Conservation (phyloP, 1,139 yeast species). For the Zhuliangozyma parablackwelliae region DNA sequence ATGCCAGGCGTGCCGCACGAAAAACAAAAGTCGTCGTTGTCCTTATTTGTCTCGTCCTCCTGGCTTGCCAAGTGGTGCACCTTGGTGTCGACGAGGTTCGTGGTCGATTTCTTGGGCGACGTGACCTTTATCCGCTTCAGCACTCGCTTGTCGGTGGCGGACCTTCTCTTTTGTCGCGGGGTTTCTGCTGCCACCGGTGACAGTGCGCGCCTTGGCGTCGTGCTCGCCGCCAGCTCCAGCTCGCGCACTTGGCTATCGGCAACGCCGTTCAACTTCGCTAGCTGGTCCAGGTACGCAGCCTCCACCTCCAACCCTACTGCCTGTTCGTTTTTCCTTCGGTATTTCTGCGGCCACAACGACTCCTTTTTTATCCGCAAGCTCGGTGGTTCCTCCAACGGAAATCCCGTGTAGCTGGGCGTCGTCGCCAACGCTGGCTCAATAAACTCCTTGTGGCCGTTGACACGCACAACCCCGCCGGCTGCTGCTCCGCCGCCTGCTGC, state of each 20-base stretch:
- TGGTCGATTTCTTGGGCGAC: slow-evolving; percentile 37
- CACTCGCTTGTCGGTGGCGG: slow-evolving; percentile 6
- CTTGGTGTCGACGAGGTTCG: slow-evolving; percentile 21
- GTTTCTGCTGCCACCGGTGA: slow-evolving; percentile 3
- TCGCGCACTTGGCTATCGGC: slow-evolving; percentile 15
- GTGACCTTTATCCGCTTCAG: slow-evolving; percentile 37
- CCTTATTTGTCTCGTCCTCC: slow-evolving; percentile 26
- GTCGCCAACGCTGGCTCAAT: slow-evolving; percentile 60
- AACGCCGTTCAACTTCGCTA: slow-evolving; percentile 1
- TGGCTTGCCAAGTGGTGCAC: slow-evolving; percentile 5
- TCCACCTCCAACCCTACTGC: slow-evolving; percentile 5
- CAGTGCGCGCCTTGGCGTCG: slow-evolving; percentile 8
- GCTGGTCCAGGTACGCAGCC: not conserved
- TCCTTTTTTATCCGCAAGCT: slow-evolving; percentile 50
- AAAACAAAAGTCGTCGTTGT: slow-evolving; percentile 85
- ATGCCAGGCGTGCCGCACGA: slow-evolving; percentile 87
- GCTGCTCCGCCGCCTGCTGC: not conserved
- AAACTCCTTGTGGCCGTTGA: slow-evolving; percentile 23
- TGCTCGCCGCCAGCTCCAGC: slow-evolving; percentile 16
- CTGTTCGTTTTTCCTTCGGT: slow-evolving; percentile 11
- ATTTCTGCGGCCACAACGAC: slow-evolving; percentile 39
- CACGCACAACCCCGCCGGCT: not conserved
- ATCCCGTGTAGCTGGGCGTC: slow-evolving; percentile 56
- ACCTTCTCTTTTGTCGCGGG: slow-evolving; percentile 1
- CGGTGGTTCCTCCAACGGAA: slow-evolving; percentile 62